Evolutionary conservation across 2,329 filamentous ascomycete genomes (phyloP), one percentile per base, ranked within the genome.

Genomic region (Cladobotryum protrusum): DNA sequence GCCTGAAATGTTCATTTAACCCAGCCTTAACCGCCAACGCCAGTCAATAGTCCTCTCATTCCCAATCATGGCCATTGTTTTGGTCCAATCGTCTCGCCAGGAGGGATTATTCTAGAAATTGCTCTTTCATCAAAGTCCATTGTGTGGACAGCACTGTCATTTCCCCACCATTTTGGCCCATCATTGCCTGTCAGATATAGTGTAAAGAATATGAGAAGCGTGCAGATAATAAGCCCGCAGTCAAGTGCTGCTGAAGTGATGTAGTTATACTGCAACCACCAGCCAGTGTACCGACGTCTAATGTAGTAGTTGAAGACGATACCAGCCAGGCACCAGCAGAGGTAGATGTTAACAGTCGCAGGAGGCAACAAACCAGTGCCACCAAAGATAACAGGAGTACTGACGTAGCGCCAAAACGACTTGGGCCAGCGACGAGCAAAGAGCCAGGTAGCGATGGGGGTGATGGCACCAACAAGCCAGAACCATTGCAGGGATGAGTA

Each of bases 201-300:
- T 1, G 81, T 76, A 57, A 87, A 80, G 71, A 89, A 87, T 50
- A 89, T 83, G 50, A 89, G 64, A 34, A 89, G 76, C 0, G 83
- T 84, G 33, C 76, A 78, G 17, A 88, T 64, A 12, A 83, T 80
- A 5, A 87, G 73, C 5, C 85, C 85, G 44, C 78, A 79, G 63
- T 89, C 86, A 35, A 89, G 70, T 1, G 82, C 86, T 0, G 85
- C 85, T 17, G 84, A 87, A 0, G 83, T 81, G 60, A 88, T 76
- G 63, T 89, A 89, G 70, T 89, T 89, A 70, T 87, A 89, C 64
- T 84, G 81, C 65, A 85, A 72, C 86, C 86, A 89, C 86, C 85
- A 89, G 33, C 82, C 85, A 4, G 75, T 78, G 67, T 77, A 85
- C 54, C 78, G 75, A 51, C 82, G 75, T 62, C 79, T 79, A 62